phyloP scores from a whole-genome alignment of 257 asterid genomes.

The Lithospermum erythrorhizon region DNA sequence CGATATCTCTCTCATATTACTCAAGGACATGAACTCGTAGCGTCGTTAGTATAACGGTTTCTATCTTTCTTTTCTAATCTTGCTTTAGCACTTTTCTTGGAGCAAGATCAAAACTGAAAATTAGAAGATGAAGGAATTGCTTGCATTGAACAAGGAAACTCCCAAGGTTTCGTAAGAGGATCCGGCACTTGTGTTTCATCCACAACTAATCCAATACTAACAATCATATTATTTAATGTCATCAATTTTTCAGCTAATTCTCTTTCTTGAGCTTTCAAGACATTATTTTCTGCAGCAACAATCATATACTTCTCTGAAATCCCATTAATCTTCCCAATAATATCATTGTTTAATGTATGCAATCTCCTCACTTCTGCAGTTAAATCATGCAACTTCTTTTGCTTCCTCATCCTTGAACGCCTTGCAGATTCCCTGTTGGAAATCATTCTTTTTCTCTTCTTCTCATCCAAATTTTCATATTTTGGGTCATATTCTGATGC shows the following conservation, averaged over 20 bases:
- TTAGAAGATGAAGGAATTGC: too few species aligned
- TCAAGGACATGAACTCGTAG: too few species aligned
- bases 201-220: too few species aligned
- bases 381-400: slow-evolving; percentile 40
- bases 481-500: slow-evolving; percentile 25
- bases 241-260: slow-evolving; percentile 45
- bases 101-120: too few species aligned
- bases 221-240: slow-evolving; percentile 13
- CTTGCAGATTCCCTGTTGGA: slow-evolving; percentile 42
- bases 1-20: too few species aligned
- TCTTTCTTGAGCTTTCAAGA: slow-evolving; percentile 42
- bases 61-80: too few species aligned
- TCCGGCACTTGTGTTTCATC: too few species aligned
- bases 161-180: too few species aligned
- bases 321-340: slow-evolving; percentile 36
- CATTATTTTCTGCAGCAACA: slow-evolving; percentile 39
- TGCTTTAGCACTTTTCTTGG: too few species aligned
- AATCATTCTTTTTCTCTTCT: slow-evolving; percentile 43
- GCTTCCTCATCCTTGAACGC: slow-evolving; percentile 38
- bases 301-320: slow-evolving; percentile 21
- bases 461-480: slow-evolving; percentile 31
- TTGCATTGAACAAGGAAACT: too few species aligned
- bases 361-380: slow-evolving; percentile 27
- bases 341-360: slow-evolving; percentile 36
- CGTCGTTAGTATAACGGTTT: too few species aligned